phyloP scores from a whole-genome alignment of 1,284 basidiomycete genomes.

The Coniferiporia weirii region DNA sequence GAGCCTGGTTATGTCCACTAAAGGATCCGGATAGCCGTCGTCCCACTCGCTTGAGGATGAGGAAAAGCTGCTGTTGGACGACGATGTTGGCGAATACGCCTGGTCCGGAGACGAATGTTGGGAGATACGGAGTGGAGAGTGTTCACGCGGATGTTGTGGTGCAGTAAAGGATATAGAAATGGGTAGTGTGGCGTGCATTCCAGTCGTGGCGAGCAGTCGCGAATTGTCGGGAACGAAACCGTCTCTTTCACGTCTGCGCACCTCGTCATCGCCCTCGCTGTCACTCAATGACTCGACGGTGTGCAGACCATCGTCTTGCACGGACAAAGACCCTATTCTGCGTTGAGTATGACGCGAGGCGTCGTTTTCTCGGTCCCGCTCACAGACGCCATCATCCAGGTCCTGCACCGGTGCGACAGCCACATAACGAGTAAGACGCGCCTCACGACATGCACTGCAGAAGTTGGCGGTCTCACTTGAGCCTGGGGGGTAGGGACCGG shows the following conservation, averaged over 20 bases:
- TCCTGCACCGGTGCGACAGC: not conserved
- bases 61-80: conserved; percentile 15
- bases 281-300: not conserved
- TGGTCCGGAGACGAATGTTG: not conserved
- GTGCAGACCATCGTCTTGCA: not conserved
- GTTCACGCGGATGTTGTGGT: not conserved
- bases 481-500: conserved; percentile 18
- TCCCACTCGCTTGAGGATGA: conserved; percentile 5
- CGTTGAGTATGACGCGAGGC: not conserved
- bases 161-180: not conserved
- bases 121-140: not conserved
- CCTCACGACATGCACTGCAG: conserved; percentile 32
- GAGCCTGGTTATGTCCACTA: conserved; percentile 67
- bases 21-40: conserved; percentile 42
- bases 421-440: not conserved
- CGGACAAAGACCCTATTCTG: not conserved
- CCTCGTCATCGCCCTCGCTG: not conserved
- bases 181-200: not conserved
- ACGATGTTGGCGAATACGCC: conserved; percentile 13
- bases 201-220: not conserved
- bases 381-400: conserved; percentile 18
- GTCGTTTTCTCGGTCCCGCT: not conserved
- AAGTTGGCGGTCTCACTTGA: conserved; percentile 31
- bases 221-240: not conserved
- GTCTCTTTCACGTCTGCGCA: not conserved